Evolutionary conservation across 2,329 filamentous ascomycete genomes (phyloP).

Genomic region (Chaetothyriales sp.): DNA sequence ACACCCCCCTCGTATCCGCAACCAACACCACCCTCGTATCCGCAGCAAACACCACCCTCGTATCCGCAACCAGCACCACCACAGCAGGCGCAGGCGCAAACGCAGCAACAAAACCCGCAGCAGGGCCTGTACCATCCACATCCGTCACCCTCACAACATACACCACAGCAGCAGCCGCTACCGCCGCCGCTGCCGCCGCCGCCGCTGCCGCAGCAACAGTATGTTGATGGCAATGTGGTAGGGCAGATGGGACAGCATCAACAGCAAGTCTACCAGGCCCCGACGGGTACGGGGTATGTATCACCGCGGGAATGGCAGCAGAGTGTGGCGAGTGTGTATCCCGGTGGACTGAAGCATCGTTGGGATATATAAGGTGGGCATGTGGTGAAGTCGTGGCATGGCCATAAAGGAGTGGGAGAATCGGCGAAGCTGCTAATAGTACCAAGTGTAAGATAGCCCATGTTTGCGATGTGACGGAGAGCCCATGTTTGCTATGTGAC

Average conservation of each 20-base stretch:
- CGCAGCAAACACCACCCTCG: constrained; percentile 6
- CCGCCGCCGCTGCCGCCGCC: constrained; percentile 20
- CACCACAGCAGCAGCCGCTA: constrained; percentile 5
- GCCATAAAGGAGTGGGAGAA: neutral
- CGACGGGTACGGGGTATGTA: constrained; percentile 25
- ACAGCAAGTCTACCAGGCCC: constrained; percentile 13
- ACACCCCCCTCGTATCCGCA: constrained; percentile 16
- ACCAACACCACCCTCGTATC: constrained; percentile 2
- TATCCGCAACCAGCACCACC: constrained; percentile 10
- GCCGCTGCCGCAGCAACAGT: constrained; percentile 18
- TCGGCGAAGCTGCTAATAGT: neutral
- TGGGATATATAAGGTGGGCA: constrained; percentile 28
- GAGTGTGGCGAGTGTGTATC: constrained; percentile 35
- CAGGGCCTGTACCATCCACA: neutral
- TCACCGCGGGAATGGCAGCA: constrained; percentile 36
- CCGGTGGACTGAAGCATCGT: constrained; percentile 32
- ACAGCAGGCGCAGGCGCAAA: neutral
- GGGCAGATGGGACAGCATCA: constrained; percentile 12
- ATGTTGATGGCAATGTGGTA: constrained; percentile 1
- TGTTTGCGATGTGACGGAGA: no score
- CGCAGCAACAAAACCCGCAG: constrained; percentile 1
- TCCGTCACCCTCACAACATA: constrained; percentile 1
- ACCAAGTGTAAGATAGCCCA: neutral
- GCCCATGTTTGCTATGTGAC: no score
- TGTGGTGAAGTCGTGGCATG: constrained; percentile 4